Base-by-base conservation (phyloP, 1,284 basidiomycete species). In the Ustilago curta region DNA sequence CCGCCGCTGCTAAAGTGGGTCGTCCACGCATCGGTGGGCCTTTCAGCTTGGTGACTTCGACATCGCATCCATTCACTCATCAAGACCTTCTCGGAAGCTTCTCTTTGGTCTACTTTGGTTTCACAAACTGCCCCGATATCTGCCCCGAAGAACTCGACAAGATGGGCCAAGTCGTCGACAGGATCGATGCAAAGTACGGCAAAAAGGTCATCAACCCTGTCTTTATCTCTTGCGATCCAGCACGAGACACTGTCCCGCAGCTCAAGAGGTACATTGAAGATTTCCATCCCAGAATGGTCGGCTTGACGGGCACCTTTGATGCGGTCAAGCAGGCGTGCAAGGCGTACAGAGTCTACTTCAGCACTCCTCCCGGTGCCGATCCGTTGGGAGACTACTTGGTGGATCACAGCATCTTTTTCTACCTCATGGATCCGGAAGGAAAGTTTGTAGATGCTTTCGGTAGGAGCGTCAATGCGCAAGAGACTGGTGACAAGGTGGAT, bases 91-190 rank as follows among this genome's bases (percentile, higher is more conserved):
- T 62, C 91, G 93, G 88, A 92, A 80, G 66, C 66, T 89, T 88
- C 87, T 92, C 89, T 40, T 87, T 99, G 73, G 91, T 99, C 60
- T 99, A 99, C 87, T 84, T 84, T 65, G 98, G 64, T 88, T 88
- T 39, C 61, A 85, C 80, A 89, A 91, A 42, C 90, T 93, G 75
- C 83, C 97, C 96, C 4, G 97, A 99, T 86, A 98, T 99, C 68
- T 99, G 96, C 85, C 96, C 96, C 2, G 94, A 97, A 71, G 96
- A 99, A 86, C 88, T 99, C 32, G 96, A 99, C 88, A 99, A 99
- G 88, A 91, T 98, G 88, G 91, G 91, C 21, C 88, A 87, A 1
- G 91, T 95, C n/a, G 89, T 98, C 35, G 88, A 92, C 43, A 87
- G 88, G 49, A 88, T 94, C 64, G 91, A 93, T 91, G 76, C 57